phyloP scores from a whole-genome alignment of 2,329 filamentous ascomycete species.

The Claviceps sp. region DNA sequence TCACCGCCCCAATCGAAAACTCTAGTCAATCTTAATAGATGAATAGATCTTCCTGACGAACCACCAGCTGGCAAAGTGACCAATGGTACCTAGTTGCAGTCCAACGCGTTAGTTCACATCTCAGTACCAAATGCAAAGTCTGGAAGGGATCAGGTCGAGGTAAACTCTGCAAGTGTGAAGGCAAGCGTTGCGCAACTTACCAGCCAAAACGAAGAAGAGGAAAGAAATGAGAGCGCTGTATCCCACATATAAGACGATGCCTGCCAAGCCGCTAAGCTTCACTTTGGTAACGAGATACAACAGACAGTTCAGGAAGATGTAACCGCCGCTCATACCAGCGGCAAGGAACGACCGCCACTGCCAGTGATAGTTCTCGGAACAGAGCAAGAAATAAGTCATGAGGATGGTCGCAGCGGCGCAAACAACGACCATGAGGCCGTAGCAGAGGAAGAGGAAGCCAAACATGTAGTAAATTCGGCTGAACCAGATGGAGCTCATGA shows the following conservation, averaged over 20 bases:
- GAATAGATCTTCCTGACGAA: slow-evolving; percentile 90
- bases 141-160: no score
- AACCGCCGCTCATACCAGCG: slow-evolving; percentile 77
- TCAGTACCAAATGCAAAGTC: slow-evolving; percentile 54
- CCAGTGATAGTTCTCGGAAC: slow-evolving; percentile 97
- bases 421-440: slow-evolving; percentile 92
- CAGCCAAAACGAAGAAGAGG: slow-evolving; percentile 85
- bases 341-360: slow-evolving; percentile 93
- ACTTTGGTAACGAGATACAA: slow-evolving; percentile 85
- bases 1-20: background rate
- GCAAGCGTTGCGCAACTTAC: slow-evolving; percentile 36
- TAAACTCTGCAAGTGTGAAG: slow-evolving; percentile 8
- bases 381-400: slow-evolving; percentile 92
- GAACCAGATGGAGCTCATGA: slow-evolving; percentile 98
- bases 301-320: slow-evolving; percentile 84
- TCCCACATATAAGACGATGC: slow-evolving; percentile 81
- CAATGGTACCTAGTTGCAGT: slow-evolving; percentile 61
- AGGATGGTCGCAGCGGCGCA: slow-evolving; percentile 84
- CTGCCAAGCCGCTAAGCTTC: slow-evolving; percentile 70
- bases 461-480: slow-evolving; percentile 99
- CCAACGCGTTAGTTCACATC: slow-evolving; percentile 21
- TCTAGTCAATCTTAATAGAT: slow-evolving; percentile 94
- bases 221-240: slow-evolving; percentile 85
- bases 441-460: slow-evolving; percentile 95
- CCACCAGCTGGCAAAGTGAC: slow-evolving; percentile 87